Conservation (phyloP, 306 rosid genomes). For the Neltuma alba region DNA sequence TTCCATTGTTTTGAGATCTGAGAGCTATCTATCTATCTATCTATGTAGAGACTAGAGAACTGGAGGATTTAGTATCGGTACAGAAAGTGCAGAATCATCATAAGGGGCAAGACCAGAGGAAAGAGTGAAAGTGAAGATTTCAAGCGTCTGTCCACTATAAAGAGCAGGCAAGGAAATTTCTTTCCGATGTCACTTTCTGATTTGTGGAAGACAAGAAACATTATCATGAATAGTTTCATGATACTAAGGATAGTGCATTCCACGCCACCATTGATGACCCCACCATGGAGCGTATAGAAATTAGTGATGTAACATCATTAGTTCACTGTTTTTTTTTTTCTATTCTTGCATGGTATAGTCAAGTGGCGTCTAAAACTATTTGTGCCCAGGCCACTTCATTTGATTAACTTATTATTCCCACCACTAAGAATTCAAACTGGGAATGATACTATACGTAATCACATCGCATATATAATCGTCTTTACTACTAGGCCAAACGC, state of each 20-base stretch:
- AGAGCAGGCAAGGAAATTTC: constrained; percentile 12
- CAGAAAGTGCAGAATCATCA: constrained; percentile 24
- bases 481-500: too few relatives aligned
- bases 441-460: neutral
- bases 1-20: constrained; percentile 37
- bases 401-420: neutral
- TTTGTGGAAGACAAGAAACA: constrained; percentile 39
- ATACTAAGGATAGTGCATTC: constrained; percentile 27
- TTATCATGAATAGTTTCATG: constrained; percentile 33
- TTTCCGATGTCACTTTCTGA: constrained; percentile 39
- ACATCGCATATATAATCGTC: neutral
- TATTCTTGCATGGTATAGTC: neutral
- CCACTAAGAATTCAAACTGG: neutral
- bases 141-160: constrained; percentile 32
- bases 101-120: constrained; percentile 19
- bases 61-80: constrained; percentile 5
- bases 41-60: constrained; percentile 4
- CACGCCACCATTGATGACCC: constrained; percentile 44
- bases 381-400: neutral
- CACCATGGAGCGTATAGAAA: constrained; percentile 32
- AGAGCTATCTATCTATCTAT: neutral
- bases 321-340: constrained; percentile 2
- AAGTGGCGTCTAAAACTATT: neutral
- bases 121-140: constrained; percentile 32
- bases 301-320: constrained; percentile 42